A percentile compares a stretch with the other conserved stretches of the same genome.
Evolutionary conservation across 495 filamentous ascomycete genomes (phyloP).

Genomic region (Penicillium ochrochloron): DNA sequence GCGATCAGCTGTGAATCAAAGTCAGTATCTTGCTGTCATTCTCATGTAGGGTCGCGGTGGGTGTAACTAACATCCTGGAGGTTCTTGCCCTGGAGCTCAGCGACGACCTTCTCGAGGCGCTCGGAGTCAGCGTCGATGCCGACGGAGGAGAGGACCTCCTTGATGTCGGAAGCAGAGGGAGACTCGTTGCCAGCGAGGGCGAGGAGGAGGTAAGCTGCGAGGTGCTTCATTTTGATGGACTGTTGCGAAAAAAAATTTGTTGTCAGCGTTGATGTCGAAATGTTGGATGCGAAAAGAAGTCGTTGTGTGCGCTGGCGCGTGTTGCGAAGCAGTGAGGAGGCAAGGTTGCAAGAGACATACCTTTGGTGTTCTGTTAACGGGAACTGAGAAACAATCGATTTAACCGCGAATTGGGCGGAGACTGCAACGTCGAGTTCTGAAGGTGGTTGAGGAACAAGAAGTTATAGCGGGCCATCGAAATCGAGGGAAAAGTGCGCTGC

Average conservation of each 20-base stretch:
- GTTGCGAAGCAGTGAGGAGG: neutral
- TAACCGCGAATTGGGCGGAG: slow-evolving; percentile 87
- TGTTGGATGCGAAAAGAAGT: slow-evolving; percentile 4
- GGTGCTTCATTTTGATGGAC: slow-evolving; percentile 93
- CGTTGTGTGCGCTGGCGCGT: neutral
- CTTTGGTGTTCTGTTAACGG: slow-evolving; percentile 28
- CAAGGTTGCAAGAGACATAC: slow-evolving; percentile 29
- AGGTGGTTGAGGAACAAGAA: slow-evolving; percentile 35
- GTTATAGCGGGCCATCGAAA: slow-evolving; percentile 30
- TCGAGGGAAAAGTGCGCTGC: slow-evolving; percentile 52
- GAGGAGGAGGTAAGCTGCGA: slow-evolving; percentile 98
- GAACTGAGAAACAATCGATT: slow-evolving; percentile 97
- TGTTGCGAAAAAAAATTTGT: slow-evolving; percentile 26
- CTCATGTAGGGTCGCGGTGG: neutral
- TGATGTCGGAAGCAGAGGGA: slow-evolving; percentile 86
- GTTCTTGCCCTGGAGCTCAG: slow-evolving; percentile 97
- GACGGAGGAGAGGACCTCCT: slow-evolving; percentile 88
- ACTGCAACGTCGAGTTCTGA: slow-evolving; percentile 80
- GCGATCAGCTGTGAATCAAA: slow-evolving; percentile 73
- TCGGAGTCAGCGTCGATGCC: slow-evolving; percentile 93
- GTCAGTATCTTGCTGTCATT: neutral
- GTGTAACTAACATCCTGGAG: slow-evolving; percentile 77
- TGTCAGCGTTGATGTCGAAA: slow-evolving; percentile 22
- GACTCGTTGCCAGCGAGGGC: slow-evolving; percentile 89
- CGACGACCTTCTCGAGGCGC: slow-evolving; percentile 81